phyloP scores from a whole-genome alignment of 805 yeast genomes.

The Yamadazyma olivae region DNA sequence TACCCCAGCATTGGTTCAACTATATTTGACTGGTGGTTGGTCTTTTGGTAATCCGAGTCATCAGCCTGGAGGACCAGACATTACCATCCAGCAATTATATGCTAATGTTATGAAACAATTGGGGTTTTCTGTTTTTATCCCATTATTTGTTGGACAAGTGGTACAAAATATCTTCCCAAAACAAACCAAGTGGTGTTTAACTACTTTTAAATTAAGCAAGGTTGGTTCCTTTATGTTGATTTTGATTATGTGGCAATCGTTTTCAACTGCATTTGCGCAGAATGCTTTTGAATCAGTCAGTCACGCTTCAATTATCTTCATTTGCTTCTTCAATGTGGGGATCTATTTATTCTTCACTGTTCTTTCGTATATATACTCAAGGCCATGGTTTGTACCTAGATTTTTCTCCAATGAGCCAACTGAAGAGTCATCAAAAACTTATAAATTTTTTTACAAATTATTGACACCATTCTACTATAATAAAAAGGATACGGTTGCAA shows the following conservation, averaged over 20 bases:
- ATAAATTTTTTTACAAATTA: conserved; percentile 41
- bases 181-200: conserved; percentile 57
- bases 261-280: conserved; percentile 85
- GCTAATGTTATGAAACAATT: conserved; percentile 81
- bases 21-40: conserved; percentile 62
- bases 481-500: conserved; percentile 69
- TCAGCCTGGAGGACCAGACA: conserved; percentile 44
- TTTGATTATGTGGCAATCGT: conserved; percentile 73
- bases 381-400: conserved; percentile 51
- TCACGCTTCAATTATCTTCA: conserved; percentile 65
- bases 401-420: conserved; percentile 48
- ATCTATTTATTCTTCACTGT: conserved; percentile 73
- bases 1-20: conserved; percentile 79
- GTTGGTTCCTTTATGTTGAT: conserved; percentile 79
- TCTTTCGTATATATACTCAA: conserved; percentile 55
- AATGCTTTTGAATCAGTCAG: conserved; percentile 71
- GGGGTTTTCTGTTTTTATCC: conserved; percentile 80
- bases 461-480: conserved; percentile 68
- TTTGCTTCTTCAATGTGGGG: conserved; percentile 81
- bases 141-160: conserved; percentile 85
- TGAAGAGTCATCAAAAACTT: conserved; percentile 40
- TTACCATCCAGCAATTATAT: conserved; percentile 56
- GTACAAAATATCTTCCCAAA: conserved; percentile 67
- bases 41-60: conserved; percentile 71
- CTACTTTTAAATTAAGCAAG: conserved; percentile 60